Base-by-base conservation (phyloP, 192 early-diverging fungal genomes). In the Mortierella antarctica region DNA sequence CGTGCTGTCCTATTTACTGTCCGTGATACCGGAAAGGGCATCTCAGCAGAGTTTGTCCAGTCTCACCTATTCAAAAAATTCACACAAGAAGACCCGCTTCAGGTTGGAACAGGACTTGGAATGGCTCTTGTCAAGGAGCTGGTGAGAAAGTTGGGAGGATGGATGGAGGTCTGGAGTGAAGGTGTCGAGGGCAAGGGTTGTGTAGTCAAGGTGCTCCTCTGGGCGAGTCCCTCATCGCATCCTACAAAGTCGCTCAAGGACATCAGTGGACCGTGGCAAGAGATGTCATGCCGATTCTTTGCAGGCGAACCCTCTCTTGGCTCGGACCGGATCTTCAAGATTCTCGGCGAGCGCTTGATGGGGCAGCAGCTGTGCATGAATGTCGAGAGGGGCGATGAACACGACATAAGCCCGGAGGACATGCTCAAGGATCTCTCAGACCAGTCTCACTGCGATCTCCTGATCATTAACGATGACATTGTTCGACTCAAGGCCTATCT, bases 31-130 rank as follows among this genome's bases (percentile, higher is more conserved):
- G 87, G 87, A 23, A 69, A 70, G 51, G 87, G 87, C n/a, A 88
- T 88, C 17, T 85, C 85, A 11, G 56, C 69, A 50, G 65, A 73
- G 41, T 88, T 85, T 83, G 67, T 88, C 12, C 73, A 73, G 20
- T 79, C 83, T 17, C 59, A 81, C 44, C 59, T 88, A 13, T 88
- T 88, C 48, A 70, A 86, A 56, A 75, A 82, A 15, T 88, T 88
- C 49, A 73, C 87, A 7, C 86, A 87, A 52, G 86, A 89, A 51
- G 73, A 89, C 54, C 84, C 88, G 8, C 57, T 89, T n/a, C 77
- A 84, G 42, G 83, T 84, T 45, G 88, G 88, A 45, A 85, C 86
- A 0, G 88, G 88, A 41, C 74, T 89, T 14, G 88, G 88, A 8
- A 57, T 89, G 50, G 68, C 82, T 6, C 70, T 89, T 20, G 84